Percentiles rank a stretch among this genome's conserved stretches.
Evolutionary conservation across 2,329 filamentous ascomycete genomes (phyloP).

Genomic region (Diaporthe amygdali): DNA sequence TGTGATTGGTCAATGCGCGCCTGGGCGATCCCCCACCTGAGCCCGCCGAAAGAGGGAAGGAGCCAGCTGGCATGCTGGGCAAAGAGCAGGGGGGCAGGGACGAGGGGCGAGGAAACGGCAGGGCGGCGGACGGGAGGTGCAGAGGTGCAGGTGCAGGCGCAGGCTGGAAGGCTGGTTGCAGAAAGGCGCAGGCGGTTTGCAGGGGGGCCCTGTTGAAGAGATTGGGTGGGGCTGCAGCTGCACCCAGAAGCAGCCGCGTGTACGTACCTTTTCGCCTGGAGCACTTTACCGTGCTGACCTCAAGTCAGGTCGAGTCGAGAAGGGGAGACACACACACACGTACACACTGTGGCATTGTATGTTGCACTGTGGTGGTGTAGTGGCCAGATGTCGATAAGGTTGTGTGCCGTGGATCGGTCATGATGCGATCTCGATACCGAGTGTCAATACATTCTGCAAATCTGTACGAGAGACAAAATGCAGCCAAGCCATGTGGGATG

Average conservation of each 20-base stretch:
- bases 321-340: too few relatives aligned
- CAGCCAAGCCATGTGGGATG: neutral
- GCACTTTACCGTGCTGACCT: neutral
- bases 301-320: neutral
- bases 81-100: neutral
- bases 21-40: neutral
- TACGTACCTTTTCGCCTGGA: neutral
- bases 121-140: too few relatives aligned
- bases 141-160: too few relatives aligned
- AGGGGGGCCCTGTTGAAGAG: neutral
- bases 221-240: conserved; percentile 8
- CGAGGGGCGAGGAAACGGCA: too few relatives aligned
- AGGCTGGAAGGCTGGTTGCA: neutral
- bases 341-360: neutral
- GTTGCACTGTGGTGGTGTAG: neutral
- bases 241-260: neutral
- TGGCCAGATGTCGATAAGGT: neutral
- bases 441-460: neutral
- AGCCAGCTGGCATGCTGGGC: neutral
- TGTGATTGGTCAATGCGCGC: neutral
- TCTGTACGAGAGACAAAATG: conserved; percentile 1
- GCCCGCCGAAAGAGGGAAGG: neutral
- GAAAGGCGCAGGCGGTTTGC: neutral
- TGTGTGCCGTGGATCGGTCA: neutral
- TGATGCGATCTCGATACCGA: neutral